Evolutionary conservation across 169 alveolate species (phyloP).

Genomic region (Plasmodium falciparum): DNA sequence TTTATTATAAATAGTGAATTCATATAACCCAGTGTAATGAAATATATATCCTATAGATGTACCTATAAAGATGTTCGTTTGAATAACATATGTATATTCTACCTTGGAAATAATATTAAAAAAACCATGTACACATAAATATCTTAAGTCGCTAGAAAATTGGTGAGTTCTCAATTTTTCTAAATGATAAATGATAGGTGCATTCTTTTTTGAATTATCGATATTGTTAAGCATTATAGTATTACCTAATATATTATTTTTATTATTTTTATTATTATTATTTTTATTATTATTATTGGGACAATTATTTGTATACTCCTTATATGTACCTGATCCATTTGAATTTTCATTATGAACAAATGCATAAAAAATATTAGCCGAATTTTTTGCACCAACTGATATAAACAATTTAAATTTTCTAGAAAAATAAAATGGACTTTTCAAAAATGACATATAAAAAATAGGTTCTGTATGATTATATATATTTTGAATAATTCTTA

Average conservation of each 20-base stretch:
- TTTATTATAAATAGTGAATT: slow-evolving; percentile 30
- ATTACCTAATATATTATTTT: too few species aligned
- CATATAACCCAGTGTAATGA: slow-evolving; percentile 34
- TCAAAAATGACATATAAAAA: slow-evolving; percentile 44
- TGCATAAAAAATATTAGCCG: slow-evolving; percentile 44
- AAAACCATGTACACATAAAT: slow-evolving; percentile 54
- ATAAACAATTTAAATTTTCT: slow-evolving; percentile 26
- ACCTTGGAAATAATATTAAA: background rate
- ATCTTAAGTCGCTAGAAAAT: slow-evolving; percentile 58
- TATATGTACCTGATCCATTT: too few species aligned
- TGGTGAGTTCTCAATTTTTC: slow-evolving; percentile 48
- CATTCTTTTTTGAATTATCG: slow-evolving; percentile 1
- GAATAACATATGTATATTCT: slow-evolving; percentile 9
- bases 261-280: too few species aligned
- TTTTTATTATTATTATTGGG: too few species aligned
- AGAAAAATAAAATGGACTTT: slow-evolving; percentile 39
- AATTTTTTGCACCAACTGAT: slow-evolving; percentile 72
- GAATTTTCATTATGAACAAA: background rate
- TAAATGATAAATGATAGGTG: slow-evolving; percentile 62
- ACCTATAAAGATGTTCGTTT: slow-evolving; percentile 37
- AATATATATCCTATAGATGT: slow-evolving; percentile 67
- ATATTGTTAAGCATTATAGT: too few species aligned
- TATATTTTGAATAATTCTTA: slow-evolving; percentile 42
- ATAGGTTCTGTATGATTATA: slow-evolving; percentile 70
- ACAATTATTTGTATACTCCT: too few species aligned